Evolutionary conservation across 305 asterid genomes (phyloP).

Genomic region (Coffea humblotiana): DNA sequence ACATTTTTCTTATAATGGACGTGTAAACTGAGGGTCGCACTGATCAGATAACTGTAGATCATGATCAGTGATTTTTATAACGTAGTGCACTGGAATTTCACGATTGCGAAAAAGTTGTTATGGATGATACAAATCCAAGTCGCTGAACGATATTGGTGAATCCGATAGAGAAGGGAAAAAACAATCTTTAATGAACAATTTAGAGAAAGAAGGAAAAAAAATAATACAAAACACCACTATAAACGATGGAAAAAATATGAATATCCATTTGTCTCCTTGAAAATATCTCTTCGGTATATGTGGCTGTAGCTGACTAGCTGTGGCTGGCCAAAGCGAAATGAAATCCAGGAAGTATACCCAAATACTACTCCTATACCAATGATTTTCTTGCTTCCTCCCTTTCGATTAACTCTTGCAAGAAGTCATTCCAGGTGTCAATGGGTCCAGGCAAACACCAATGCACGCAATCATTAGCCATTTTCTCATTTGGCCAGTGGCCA

Average conservation of each 20-base stretch:
- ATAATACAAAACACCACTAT: neutral
- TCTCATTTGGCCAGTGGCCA: conserved; percentile 34
- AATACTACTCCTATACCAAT: no score
- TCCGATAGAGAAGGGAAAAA: no score
- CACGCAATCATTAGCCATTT: conserved; percentile 35
- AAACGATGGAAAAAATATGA: no score
- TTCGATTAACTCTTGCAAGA: conserved; percentile 36
- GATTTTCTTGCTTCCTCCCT: conserved; percentile 23
- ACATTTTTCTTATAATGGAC: neutral
- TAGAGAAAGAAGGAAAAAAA: no score
- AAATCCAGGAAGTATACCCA: no score
- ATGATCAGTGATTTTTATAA: neutral
- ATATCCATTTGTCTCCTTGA: neutral
- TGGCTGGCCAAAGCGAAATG: no score
- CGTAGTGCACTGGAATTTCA: neutral
- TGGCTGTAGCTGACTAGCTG: no score
- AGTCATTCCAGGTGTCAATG: conserved; percentile 43
- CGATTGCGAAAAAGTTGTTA: no score
- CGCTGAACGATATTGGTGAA: no score
- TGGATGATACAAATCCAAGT: no score
- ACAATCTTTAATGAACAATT: no score
- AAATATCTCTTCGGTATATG: no score
- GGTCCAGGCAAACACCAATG: conserved; percentile 60
- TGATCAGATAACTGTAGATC: neutral
- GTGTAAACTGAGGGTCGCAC: neutral